Evolutionary conservation across 139 green algal species (phyloP).

Genomic region (Spirogloea muscicola): DNA sequence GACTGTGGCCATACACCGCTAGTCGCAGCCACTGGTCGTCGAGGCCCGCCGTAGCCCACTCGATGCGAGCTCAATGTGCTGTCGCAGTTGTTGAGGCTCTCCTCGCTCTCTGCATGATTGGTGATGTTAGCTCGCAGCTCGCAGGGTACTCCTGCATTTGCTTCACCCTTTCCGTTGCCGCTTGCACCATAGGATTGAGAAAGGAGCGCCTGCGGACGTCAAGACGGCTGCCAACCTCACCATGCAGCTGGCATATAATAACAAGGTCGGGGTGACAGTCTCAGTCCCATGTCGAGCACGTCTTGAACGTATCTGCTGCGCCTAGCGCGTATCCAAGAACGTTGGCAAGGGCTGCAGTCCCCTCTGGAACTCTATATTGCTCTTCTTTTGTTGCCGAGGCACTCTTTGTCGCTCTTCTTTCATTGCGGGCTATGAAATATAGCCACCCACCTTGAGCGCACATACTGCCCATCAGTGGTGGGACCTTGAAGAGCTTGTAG

Average conservation of each 20-base stretch:
- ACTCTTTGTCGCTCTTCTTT: too few relatives aligned
- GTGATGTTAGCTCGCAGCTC: not conserved
- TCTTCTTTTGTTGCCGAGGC: not conserved
- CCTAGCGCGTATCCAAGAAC: not conserved
- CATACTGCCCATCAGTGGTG: not conserved
- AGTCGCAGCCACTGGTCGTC: too few relatives aligned
- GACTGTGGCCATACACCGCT: too few relatives aligned
- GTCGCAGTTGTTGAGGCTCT: too few relatives aligned
- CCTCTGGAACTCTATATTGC: not conserved
- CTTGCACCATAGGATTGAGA: slow-evolving; percentile 46
- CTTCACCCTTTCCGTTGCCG: not conserved
- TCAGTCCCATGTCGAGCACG: not conserved
- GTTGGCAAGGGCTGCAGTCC: not conserved
- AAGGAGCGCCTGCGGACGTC: slow-evolving; percentile 62
- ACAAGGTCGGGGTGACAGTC: slow-evolving; percentile 36
- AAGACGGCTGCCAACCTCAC: slow-evolving; percentile 81
- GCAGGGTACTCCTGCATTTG: not conserved
- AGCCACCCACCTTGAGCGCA: too few relatives aligned
- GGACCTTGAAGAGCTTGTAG: not conserved
- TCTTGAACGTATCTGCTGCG: not conserved
- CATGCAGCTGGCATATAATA: slow-evolving; percentile 58
- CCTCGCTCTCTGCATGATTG: too few relatives aligned
- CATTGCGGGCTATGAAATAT: too few relatives aligned
- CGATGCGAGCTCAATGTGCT: not conserved
- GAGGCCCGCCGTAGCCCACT: not conserved